A percentile compares a stretch with the other conserved stretches of the same genome.
Evolutionary conservation across 108 stramenopile genomes (phyloP).

Genomic region (Fragilariopsis cylindrus): DNA sequence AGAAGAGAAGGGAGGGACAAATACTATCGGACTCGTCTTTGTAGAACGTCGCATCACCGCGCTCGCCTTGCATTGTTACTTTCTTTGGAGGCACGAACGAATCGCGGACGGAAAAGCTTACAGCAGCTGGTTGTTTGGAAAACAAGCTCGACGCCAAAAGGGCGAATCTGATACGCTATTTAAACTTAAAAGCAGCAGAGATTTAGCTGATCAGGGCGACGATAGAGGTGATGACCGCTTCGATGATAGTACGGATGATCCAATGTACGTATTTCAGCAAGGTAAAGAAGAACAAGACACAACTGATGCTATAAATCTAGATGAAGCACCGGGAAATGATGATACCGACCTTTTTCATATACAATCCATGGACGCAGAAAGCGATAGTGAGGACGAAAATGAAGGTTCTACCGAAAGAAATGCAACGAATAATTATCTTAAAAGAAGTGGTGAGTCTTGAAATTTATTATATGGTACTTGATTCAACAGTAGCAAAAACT

Average conservation of each 20-base stretch:
- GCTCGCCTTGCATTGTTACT: constrained; percentile 53
- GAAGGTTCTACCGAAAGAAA: neutral
- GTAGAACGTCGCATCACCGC: constrained; percentile 60
- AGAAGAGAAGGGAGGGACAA: constrained; percentile 16
- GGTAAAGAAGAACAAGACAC: neutral
- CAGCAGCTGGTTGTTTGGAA: neutral
- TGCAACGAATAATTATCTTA: neutral
- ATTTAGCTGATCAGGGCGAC: neutral
- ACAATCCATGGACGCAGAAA: constrained; percentile 35
- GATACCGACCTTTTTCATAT: neutral
- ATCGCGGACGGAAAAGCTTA: neutral
- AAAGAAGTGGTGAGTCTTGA: constrained; percentile 5
- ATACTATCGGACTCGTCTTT: constrained; percentile 59
- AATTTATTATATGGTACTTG: neutral
- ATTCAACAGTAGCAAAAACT: no score
- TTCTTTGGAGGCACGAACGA: constrained; percentile 24
- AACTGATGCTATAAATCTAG: neutral
- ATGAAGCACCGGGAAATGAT: neutral
- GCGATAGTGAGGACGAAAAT: neutral
- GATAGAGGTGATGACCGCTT: neutral
- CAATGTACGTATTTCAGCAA: constrained; percentile 10
- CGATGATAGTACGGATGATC: constrained; percentile 22
- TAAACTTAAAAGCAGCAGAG: neutral
- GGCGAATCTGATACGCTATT: neutral
- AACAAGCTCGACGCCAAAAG: constrained; percentile 5